Conservation (phyloP, 208 protist genomes). For the Crithidia acanthocephali region DNA sequence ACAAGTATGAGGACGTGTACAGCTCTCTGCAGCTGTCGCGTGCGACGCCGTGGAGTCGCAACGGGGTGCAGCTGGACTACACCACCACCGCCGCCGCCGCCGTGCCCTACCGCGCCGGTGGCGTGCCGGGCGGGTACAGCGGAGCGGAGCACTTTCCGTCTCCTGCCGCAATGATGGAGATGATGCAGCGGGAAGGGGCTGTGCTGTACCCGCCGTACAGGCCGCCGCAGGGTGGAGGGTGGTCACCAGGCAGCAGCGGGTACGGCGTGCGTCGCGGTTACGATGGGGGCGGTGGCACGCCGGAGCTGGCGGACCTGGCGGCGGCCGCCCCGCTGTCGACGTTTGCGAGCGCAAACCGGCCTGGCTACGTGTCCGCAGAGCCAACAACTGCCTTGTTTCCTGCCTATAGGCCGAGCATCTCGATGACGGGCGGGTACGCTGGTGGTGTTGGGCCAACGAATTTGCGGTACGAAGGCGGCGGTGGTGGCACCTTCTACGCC, state of each 20-base stretch:
- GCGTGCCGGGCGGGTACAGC: background rate
- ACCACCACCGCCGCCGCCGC: background rate
- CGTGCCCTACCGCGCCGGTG: background rate
- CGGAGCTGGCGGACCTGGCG: background rate
- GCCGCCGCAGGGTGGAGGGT: too few species aligned
- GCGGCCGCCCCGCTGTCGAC: background rate
- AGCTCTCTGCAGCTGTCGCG: background rate
- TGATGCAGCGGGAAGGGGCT: background rate
- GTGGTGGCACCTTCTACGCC: background rate
- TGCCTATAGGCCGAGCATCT: background rate
- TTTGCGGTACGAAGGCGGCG: background rate
- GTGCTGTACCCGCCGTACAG: background rate
- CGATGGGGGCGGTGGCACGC: background rate
- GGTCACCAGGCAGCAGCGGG: background rate
- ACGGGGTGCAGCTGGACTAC: background rate
- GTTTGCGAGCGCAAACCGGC: background rate
- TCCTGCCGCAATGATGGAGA: conserved; percentile 6
- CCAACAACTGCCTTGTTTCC: background rate
- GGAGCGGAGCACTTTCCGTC: conserved; percentile 4
- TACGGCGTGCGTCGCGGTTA: background rate
- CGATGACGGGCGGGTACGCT: too few species aligned
- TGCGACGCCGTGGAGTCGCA: conserved; percentile 13
- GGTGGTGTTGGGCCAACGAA: background rate
- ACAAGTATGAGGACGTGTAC: conserved; percentile 5
- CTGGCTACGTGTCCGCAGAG: background rate